Base-by-base conservation (phyloP, 2,329 filamentous ascomycete genomes). In the Coniella lustricola region DNA sequence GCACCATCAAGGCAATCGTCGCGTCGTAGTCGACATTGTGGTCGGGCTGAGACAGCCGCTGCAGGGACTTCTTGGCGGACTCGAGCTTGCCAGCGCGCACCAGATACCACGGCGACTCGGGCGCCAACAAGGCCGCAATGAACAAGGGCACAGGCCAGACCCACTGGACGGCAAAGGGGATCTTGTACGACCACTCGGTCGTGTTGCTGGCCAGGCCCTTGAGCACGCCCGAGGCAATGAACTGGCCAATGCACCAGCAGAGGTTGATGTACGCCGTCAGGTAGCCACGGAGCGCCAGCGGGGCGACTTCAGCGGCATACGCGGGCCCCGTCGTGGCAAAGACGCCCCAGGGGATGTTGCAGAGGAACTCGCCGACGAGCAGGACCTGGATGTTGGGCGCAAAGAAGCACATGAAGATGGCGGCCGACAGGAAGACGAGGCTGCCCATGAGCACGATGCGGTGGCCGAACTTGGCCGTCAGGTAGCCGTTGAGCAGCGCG, bases 321-420 rank as follows among this genome's bases (percentile, higher is more conserved):
- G 71, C 60, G 0, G 70, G 69, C 3, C 62, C 65, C 0, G 65
- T 66, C 3, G 67, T 72, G 14, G 69, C 66, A 49, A 74, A 74
- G n/a, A 73, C 63, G 18, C 70, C 70, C 66, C 68, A 72, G 10
- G 68, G 63, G 3, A 73, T 57, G 43, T 64, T 66, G 59, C 71
- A 75, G 10, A 77, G 58, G 50, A 76, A 62, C 46, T 74, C 64
- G 4, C 71, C 72, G 5, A 70, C 63, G 2, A 75, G 59, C 31
- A 74, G 59, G 13, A 70, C 63, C 22, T 67, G 59, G 7, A 72
- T 63, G 18, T 63, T 70, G 7, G 65, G 65, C 0, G 73, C 70
- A 45, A 76, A 76, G 62, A 76, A 72, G 29, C 66, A 62, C 49
- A 76, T 62, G 54, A 75, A 76, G 55, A 76, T 68, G 53, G 72